These are phyloP conservation scores for Heracleum sosnowskyi DNA, from an alignment of 129 eudicot species.

Conservation along the genomic window DNA sequence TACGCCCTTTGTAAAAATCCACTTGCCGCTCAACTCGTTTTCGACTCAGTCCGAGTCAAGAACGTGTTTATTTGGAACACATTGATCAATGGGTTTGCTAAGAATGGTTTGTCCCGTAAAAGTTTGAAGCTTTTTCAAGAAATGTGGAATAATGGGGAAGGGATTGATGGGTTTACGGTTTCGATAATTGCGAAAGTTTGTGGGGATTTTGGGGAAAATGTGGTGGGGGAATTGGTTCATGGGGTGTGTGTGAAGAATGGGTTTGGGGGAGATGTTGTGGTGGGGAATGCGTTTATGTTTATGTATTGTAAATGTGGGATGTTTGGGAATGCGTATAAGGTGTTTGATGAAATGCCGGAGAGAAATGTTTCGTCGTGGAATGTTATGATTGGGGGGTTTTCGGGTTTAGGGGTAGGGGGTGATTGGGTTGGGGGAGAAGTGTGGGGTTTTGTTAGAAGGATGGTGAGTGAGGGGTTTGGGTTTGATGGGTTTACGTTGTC, in stretches of 20 bases:
- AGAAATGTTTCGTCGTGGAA: slow-evolving; percentile 70
- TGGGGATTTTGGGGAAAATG: slow-evolving; percentile 25
- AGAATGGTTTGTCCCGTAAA: slow-evolving; percentile 21
- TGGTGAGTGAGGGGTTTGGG: slow-evolving; percentile 42
- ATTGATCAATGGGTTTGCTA: slow-evolving; percentile 33
- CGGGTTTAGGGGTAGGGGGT: not conserved
- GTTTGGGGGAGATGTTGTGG: slow-evolving; percentile 27
- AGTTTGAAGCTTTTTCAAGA: slow-evolving; percentile 25
- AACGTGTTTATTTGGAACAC: slow-evolving; percentile 38
- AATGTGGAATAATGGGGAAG: slow-evolving; percentile 23
- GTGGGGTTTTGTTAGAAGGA: slow-evolving; percentile 30
- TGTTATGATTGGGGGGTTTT: slow-evolving; percentile 34
- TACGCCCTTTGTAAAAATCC: slow-evolving; percentile 28
- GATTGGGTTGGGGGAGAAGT: not conserved
- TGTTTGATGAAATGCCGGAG: slow-evolving; percentile 72
- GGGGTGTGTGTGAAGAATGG: slow-evolving; percentile 38
- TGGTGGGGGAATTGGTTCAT: slow-evolving; percentile 43
- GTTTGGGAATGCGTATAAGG: slow-evolving; percentile 18
- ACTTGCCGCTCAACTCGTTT: slow-evolving; percentile 25
- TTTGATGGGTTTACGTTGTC: slow-evolving; percentile 51
- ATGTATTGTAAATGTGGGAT: slow-evolving; percentile 47
- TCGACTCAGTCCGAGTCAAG: slow-evolving; percentile 34
- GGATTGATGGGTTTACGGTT: slow-evolving; percentile 43
- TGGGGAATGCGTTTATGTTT: slow-evolving; percentile 47
- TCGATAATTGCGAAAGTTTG: slow-evolving; percentile 38